These are phyloP conservation scores for Sarcodon aspratus DNA, from an alignment of 768 basidiomycete genomes.

Conservation along the genomic window DNA sequence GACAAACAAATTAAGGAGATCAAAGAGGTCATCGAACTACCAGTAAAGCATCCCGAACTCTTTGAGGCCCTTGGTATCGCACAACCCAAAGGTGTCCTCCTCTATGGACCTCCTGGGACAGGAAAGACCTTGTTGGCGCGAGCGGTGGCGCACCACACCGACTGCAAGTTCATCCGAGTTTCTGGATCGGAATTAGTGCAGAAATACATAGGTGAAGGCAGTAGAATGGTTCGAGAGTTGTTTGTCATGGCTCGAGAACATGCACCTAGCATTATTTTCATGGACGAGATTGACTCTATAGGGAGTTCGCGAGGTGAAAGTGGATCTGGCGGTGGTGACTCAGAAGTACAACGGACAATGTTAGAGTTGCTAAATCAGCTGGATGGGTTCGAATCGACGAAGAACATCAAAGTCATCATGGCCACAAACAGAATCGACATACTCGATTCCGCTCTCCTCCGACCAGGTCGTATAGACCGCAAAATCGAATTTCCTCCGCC, in stretches of 20 bases:
- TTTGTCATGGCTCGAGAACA: conserved; percentile 99
- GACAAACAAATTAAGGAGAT: conserved; percentile 99
- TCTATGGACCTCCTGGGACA: conserved; percentile 94
- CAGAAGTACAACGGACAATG: conserved; percentile 83
- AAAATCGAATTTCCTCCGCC: conserved; percentile 99
- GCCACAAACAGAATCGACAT: conserved; percentile 99
- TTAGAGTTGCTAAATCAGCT: conserved; percentile 90
- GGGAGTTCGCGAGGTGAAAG: conserved; percentile 84
- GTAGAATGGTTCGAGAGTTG: conserved; percentile 91
- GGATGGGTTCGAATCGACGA: conserved; percentile 60
- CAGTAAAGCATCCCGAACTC: conserved; percentile 94
- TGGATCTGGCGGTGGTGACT: conserved; percentile 52
- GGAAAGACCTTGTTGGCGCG: conserved; percentile 93
- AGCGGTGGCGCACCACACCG: conserved; percentile 95
- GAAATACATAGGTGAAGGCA: conserved; percentile 97
- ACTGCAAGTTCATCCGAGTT: conserved; percentile 96
- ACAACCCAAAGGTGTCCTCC: conserved; percentile 90
- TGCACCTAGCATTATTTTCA: conserved; percentile 97
- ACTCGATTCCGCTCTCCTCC: conserved; percentile 83
- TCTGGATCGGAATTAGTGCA: conserved; percentile 91
- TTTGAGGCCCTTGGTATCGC: conserved; percentile 96
- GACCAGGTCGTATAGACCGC: conserved; percentile 90
- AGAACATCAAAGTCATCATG: conserved; percentile 89
- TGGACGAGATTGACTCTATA: conserved; percentile 99
- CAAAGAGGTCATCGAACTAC: conserved; percentile 97